These are phyloP conservation scores for Saturnispora saitoi DNA, from an alignment of 805 yeast species.

Conservation along the genomic window DNA sequence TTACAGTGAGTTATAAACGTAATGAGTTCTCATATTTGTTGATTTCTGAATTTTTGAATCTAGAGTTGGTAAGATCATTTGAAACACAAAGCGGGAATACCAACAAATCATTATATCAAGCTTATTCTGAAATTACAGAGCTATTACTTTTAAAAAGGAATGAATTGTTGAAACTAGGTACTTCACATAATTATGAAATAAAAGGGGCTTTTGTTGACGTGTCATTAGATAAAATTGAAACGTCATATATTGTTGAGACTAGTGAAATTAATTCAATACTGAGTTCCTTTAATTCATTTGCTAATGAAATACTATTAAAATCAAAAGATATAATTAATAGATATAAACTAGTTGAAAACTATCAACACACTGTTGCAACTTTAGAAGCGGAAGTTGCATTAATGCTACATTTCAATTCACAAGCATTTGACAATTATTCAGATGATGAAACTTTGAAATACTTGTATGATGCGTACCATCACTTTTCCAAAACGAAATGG, in stretches of 20 bases:
- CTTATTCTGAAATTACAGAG: slow-evolving; percentile 33
- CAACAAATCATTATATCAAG: neutral
- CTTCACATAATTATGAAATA: slow-evolving; percentile 22
- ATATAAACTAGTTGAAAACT: slow-evolving; percentile 38
- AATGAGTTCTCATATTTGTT: slow-evolving; percentile 35
- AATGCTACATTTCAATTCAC: slow-evolving; percentile 41
- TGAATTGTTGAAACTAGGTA: slow-evolving; percentile 31
- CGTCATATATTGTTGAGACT: slow-evolving; percentile 12
- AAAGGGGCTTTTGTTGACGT: slow-evolving; percentile 23
- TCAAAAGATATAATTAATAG: slow-evolving; percentile 51
- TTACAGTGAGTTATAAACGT: slow-evolving; percentile 22
- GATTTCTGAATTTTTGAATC: slow-evolving; percentile 33
- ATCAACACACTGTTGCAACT: slow-evolving; percentile 61
- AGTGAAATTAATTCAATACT: slow-evolving; percentile 22
- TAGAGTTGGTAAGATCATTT: neutral
- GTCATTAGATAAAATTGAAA: neutral
- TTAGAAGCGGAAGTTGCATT: slow-evolving; percentile 75
- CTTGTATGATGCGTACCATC: slow-evolving; percentile 58
- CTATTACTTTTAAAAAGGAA: slow-evolving; percentile 41
- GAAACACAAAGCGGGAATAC: neutral
- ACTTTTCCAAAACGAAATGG: slow-evolving; percentile 70
- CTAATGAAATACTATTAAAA: slow-evolving; percentile 36
- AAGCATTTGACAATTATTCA: slow-evolving; percentile 1
- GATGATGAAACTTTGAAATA: slow-evolving; percentile 52
- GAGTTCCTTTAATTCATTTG: slow-evolving; percentile 28